phyloP scores from a whole-genome alignment of 768 basidiomycete species.

The Mycena floridula region DNA sequence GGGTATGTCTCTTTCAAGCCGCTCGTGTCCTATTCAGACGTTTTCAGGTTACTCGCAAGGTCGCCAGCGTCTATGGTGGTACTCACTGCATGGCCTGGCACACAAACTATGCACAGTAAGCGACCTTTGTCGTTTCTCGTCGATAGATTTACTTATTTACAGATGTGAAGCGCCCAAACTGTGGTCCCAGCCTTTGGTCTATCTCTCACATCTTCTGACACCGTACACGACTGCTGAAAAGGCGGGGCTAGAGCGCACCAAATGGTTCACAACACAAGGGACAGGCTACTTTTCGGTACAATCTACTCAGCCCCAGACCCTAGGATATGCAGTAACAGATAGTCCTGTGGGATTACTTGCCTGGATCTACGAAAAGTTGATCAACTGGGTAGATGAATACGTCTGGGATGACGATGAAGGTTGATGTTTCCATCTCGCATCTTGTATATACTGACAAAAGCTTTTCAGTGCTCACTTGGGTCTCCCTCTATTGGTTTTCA shows the following conservation, averaged over 20 bases:
- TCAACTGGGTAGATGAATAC: conserved; percentile 30
- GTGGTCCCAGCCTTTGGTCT: conserved; percentile 16
- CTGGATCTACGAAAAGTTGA: conserved; percentile 25
- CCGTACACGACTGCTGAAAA: conserved; percentile 13
- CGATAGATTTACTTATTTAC: not conserved
- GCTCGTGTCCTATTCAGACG: not conserved
- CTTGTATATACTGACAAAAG: conserved; percentile 4
- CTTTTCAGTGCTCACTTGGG: conserved; percentile 38
- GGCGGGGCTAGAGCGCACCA: conserved; percentile 3
- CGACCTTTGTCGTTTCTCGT: not conserved
- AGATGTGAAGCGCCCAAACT: conserved; percentile 15
- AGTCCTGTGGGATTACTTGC: conserved; percentile 35
- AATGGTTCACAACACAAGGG: conserved; percentile 5
- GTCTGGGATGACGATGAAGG: conserved; percentile 42
- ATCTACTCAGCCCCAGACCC: conserved; percentile 26
- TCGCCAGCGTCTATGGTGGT: conserved; percentile 17
- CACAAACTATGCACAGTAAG: conserved; percentile 23
- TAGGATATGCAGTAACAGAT: conserved; percentile 34
- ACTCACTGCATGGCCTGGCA: conserved; percentile 27
- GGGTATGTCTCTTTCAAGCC: not conserved
- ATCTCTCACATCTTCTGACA: conserved; percentile 21
- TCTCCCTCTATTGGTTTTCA: conserved; percentile 39
- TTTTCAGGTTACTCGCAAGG: conserved; percentile 19
- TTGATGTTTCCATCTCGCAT: not conserved
- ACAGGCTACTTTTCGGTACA: conserved; percentile 22